Conservation (phyloP, 345 rosid genomes). For the Rhizophora mangle region DNA sequence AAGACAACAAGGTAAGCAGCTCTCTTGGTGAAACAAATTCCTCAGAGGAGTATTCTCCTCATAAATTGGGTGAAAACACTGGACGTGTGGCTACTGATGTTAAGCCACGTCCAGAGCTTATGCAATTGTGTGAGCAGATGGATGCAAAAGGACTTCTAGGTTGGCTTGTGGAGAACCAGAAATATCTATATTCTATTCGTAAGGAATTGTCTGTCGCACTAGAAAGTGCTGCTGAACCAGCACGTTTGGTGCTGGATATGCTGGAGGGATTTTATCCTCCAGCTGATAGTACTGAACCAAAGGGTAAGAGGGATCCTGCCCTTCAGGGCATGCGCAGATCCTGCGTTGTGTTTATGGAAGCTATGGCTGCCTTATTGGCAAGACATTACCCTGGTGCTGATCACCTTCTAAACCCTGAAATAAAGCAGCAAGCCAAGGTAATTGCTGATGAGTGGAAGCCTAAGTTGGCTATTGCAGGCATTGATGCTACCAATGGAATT, state of each 20-base stretch:
- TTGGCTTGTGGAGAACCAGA: slow-evolving; percentile 45
- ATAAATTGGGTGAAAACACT: slow-evolving; percentile 34
- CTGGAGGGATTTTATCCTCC: slow-evolving; percentile 53
- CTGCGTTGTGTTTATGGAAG: slow-evolving; percentile 49
- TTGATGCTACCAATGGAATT: slow-evolving; percentile 49
- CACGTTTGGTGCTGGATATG: slow-evolving; percentile 56
- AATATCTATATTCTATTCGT: slow-evolving; percentile 36
- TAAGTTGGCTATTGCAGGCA: slow-evolving; percentile 48
- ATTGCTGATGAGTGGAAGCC: slow-evolving; percentile 65
- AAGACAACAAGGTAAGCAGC: slow-evolving; percentile 54
- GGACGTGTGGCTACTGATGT: slow-evolving; percentile 37
- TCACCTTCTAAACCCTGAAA: slow-evolving; percentile 55
- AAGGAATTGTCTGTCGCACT: slow-evolving; percentile 54
- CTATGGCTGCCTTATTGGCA: slow-evolving; percentile 49
- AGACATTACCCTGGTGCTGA: slow-evolving; percentile 49
- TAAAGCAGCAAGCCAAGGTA: slow-evolving; percentile 66
- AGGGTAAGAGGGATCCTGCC: slow-evolving; percentile 51
- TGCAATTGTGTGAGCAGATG: slow-evolving; percentile 60
- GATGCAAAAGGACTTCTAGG: slow-evolving; percentile 56
- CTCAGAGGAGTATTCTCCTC: slow-evolving; percentile 40
- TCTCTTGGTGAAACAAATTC: slow-evolving; percentile 41
- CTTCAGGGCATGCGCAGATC: slow-evolving; percentile 55
- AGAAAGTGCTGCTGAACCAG: slow-evolving; percentile 57
- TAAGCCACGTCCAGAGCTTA: slow-evolving; percentile 49
- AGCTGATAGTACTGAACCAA: slow-evolving; percentile 37